Conservation (phyloP, 768 basidiomycete genomes). For the Daedaleopsis sinensis region DNA sequence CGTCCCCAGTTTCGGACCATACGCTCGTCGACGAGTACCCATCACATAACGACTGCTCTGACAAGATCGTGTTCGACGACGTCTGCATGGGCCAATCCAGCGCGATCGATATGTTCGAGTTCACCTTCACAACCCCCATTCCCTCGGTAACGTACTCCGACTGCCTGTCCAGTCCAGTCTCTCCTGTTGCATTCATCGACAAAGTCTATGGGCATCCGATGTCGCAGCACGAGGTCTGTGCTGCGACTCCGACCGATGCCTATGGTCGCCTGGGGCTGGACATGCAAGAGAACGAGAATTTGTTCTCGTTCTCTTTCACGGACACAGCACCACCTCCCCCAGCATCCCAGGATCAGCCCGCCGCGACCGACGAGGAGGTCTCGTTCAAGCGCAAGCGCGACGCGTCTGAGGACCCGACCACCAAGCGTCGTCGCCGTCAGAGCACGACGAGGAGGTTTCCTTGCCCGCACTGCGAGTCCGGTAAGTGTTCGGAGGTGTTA, state of each 20-base stretch:
- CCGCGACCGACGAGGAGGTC: neutral
- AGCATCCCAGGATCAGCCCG: neutral
- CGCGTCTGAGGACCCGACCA: neutral
- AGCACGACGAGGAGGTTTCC: conserved; percentile 3
- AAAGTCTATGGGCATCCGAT: neutral
- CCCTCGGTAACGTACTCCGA: neutral
- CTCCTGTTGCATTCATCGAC: neutral
- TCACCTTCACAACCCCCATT: neutral
- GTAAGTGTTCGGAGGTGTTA: neutral
- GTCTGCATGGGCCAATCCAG: neutral
- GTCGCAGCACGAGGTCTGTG: neutral
- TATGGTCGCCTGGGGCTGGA: neutral
- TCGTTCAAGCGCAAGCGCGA: neutral
- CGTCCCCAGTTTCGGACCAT: too few relatives aligned
- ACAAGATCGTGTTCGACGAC: neutral
- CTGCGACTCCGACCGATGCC: conserved; percentile 1
- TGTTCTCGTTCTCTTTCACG: neutral
- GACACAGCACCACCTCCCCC: neutral
- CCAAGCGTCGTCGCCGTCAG: conserved; percentile 7
- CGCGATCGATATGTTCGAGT: neutral
- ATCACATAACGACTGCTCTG: neutral
- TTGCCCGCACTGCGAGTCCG: neutral
- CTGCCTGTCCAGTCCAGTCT: too few relatives aligned
- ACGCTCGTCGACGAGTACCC: neutral
- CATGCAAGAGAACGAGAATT: neutral